phyloP scores from a whole-genome alignment of 768 basidiomycete genomes.

The Wakefieldia striispora region DNA sequence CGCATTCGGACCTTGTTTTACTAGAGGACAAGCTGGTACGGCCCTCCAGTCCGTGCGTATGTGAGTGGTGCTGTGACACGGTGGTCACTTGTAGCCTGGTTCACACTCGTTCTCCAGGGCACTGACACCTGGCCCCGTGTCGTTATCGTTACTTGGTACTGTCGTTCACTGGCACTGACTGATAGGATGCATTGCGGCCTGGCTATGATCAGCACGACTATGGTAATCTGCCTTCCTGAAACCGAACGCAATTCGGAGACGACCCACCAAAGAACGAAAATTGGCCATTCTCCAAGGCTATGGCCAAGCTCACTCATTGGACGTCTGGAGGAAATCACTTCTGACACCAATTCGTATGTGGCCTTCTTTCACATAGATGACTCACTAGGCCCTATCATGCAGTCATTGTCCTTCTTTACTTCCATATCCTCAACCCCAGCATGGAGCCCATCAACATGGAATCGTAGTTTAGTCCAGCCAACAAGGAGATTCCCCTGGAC shows the following conservation, averaged over 20 bases:
- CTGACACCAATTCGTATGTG: constrained; percentile 17
- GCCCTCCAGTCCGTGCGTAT: too few species aligned
- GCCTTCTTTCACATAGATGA: too few species aligned
- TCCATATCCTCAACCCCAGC: constrained; percentile 21
- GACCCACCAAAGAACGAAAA: constrained; percentile 5
- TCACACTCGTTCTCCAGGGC: constrained; percentile 27
- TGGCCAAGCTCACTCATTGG: neutral
- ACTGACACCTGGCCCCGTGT: constrained; percentile 26
- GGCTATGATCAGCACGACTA: constrained; percentile 15
- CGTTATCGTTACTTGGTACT: constrained; percentile 26
- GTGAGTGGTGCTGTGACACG: constrained; percentile 2
- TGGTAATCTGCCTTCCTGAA: constrained; percentile 20
- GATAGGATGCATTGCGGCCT: constrained; percentile 20
- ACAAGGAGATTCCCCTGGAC: constrained; percentile 15
- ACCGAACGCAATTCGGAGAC: constrained; percentile 22
- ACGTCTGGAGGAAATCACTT: constrained; percentile 14
- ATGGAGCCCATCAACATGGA: constrained; percentile 14
- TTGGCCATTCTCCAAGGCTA: neutral
- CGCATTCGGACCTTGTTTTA: too few species aligned
- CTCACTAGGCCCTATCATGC: too few species aligned
- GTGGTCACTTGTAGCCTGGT: constrained; percentile 21
- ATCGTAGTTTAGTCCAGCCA: constrained; percentile 14
- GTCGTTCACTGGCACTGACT: constrained; percentile 26
- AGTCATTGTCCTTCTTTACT: constrained; percentile 23
- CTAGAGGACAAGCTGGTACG: too few species aligned